Conservation (phyloP, 805 yeast genomes). For the Kazachstania martiniae region DNA sequence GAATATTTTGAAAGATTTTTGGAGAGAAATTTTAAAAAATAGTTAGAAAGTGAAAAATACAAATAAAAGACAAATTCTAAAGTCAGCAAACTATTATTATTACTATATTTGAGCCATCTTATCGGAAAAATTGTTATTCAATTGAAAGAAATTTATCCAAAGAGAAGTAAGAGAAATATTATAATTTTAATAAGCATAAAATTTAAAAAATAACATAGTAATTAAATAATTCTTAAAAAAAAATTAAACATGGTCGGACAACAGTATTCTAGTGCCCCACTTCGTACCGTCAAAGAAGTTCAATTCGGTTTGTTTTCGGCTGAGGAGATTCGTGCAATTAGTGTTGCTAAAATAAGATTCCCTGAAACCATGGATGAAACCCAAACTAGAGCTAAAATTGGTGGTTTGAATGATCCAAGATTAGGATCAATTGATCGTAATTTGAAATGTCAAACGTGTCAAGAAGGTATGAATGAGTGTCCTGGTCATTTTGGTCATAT, state of each 20-base stretch:
- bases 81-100: no score
- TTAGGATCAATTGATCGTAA: conserved; percentile 95
- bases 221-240: conserved; percentile 3
- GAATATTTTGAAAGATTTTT: no score
- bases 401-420: conserved; percentile 95
- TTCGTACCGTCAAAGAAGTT: conserved; percentile 94
- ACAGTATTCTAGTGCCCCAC: conserved; percentile 97
- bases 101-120: no score
- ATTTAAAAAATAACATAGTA: no score
- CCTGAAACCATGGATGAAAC: conserved; percentile 99
- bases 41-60: no score
- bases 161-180: no score
- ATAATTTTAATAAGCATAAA: no score
- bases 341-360: conserved; percentile 94
- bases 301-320: conserved; percentile 98
- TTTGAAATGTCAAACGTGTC: conserved; percentile 97
- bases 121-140: no score
- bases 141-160: no score
- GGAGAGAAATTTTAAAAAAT: no score
- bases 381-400: conserved; percentile 87
- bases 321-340: conserved; percentile 92
- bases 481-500: conserved; percentile 99
- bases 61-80: no score
- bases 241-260: conserved; percentile 36
- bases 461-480: conserved; percentile 98